phyloP scores from a whole-genome alignment of 1,139 yeast species.

The Candida pseudoviswanathii region DNA sequence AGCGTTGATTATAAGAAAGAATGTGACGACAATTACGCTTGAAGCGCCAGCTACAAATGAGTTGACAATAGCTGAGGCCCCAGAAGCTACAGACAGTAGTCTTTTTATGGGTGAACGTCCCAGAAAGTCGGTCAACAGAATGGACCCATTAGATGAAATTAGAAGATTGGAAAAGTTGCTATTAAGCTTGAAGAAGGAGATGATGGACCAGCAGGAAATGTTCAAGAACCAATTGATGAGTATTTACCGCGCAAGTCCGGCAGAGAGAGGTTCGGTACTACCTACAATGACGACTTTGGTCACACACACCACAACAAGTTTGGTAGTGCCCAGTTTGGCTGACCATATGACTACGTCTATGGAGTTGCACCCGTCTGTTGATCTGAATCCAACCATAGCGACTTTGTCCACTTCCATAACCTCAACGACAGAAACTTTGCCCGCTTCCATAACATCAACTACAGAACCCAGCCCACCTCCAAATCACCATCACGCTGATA shows the following conservation, averaged over 20 bases:
- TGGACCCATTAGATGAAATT: slow-evolving; percentile 13
- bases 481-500: not conserved
- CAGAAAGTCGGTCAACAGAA: not conserved
- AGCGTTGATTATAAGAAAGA: not conserved
- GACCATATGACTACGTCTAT: too few species aligned
- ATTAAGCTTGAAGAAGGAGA: slow-evolving; percentile 12
- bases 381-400: too few species aligned
- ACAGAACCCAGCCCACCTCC: not conserved
- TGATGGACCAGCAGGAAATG: slow-evolving; percentile 11
- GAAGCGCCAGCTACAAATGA: not conserved
- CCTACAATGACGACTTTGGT: not conserved
- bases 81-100: not conserved
- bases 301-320: not conserved
- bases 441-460: not conserved
- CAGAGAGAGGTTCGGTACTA: not conserved
- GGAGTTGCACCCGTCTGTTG: too few species aligned
- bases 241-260: not conserved
- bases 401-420: too few species aligned
- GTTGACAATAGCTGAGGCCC: not conserved
- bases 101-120: not conserved
- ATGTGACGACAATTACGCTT: not conserved
- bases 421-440: not conserved
- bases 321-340: not conserved
- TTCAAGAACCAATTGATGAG: slow-evolving; percentile 11
- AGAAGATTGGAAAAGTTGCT: slow-evolving; percentile 13